Base-by-base conservation (phyloP, 768 basidiomycete genomes). In the Leccinum aurantiacum region DNA sequence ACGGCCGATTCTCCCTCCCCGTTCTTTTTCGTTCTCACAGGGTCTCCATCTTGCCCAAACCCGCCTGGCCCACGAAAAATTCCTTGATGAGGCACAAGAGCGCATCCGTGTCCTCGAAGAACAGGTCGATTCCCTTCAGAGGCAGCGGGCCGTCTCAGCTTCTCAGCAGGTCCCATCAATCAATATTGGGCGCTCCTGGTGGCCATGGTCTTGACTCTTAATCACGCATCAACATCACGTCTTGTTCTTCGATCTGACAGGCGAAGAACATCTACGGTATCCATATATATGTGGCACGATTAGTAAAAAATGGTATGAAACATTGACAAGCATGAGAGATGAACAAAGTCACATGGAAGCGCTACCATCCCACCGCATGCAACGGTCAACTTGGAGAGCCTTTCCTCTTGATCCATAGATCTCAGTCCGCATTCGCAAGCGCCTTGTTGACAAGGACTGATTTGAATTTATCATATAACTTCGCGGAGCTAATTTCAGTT, bases 381-480 rank as follows among this genome's bases (percentile, higher is more conserved):
- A 19, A 46, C 44, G 19, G 44, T 13, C 44, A 19, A 46, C 44
- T 46, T 46, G 19, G 1, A 22, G 19, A 47, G 3, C 27, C 58
- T 46, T 44, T 29, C 19, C 41, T 38, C 22, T 25, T 41, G 25
- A 44, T 27, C 53, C 29, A 49, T 35, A 15, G 49, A 52, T 38
- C 49, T 72, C 69, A 73, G 22, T 29, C 61, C 49, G 58, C 47
- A 46, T 62, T 69, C 38, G 66, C 65, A 50, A 73, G 63, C 22
- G 25, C 54, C 61, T 67, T 79, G 76, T 88, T 90, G 54, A 86
- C 74, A 63, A 92, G 81, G 47, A 76, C 66, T 59, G 77, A 82
- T 73, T 82, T 85, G 71, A 89, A 88, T 65, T 84, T 83, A 72
- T 91, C 87, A 67, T 87, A 91, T 19, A 91, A 77, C 76, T 91